Conservation (phyloP, 1,139 yeast genomes). For the Citeromyces siamensis region DNA sequence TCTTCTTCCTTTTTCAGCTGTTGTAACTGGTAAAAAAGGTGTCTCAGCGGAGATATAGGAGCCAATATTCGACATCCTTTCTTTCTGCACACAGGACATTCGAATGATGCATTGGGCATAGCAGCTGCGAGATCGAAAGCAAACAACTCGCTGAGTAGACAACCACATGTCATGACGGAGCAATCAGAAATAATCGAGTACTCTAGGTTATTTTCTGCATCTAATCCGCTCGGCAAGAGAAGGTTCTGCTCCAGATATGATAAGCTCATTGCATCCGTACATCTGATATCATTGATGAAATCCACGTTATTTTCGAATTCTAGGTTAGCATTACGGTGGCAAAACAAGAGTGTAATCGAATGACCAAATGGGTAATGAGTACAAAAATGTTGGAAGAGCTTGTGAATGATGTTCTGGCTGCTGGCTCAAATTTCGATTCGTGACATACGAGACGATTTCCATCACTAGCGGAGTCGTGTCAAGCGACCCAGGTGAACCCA, state of each 20-base stretch:
- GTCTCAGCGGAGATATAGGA: conserved; percentile 38
- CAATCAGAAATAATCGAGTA: conserved; percentile 31
- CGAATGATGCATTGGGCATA: background rate
- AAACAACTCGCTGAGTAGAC: conserved; percentile 45
- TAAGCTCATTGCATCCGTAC: too few relatives aligned
- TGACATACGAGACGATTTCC: too few relatives aligned
- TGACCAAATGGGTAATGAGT: too few relatives aligned
- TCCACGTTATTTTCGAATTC: too few relatives aligned
- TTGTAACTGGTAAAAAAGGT: conserved; percentile 17
- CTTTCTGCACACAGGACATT: conserved; percentile 3
- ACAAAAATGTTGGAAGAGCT: too few relatives aligned
- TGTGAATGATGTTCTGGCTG: too few relatives aligned
- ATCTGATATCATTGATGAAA: too few relatives aligned
- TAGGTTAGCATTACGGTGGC: too few relatives aligned
- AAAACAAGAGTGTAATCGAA: too few relatives aligned
- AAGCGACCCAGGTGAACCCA: too few relatives aligned
- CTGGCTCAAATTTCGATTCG: too few relatives aligned
- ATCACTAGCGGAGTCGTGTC: too few relatives aligned
- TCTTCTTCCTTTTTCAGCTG: conserved; percentile 5
- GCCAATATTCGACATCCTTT: conserved; percentile 24
- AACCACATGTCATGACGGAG: conserved; percentile 56
- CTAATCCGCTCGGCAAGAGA: conserved; percentile 11
- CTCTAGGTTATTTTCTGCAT: conserved; percentile 9
- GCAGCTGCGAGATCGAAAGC: background rate
- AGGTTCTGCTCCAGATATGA: conserved; percentile 9